These are phyloP conservation scores for Lunularia cruciata DNA, from an alignment of 225 moss, liverwort and hornwort genomes.

Conservation along the genomic window DNA sequence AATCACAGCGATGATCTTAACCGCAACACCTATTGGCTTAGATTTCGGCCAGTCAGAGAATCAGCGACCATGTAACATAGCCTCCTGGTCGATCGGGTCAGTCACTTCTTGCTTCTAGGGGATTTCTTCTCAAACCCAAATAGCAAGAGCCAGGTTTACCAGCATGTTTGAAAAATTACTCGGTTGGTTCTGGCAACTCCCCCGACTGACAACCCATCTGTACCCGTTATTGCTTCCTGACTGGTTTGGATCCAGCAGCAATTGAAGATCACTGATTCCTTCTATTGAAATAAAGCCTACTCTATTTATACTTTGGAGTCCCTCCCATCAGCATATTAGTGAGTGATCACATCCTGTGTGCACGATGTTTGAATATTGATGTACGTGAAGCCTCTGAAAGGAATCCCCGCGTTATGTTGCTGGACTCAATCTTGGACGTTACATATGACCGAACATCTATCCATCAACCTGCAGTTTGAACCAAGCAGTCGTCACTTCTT, in stretches of 20 bases:
- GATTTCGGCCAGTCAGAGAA: not conserved
- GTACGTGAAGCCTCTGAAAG: no score
- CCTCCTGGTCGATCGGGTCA: slow-evolving; percentile 10
- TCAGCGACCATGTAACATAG: slow-evolving; percentile 18
- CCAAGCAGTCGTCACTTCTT: no score
- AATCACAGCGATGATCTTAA: not conserved
- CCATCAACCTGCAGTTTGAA: no score
- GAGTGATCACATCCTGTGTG: no score
- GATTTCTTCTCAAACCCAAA: not conserved
- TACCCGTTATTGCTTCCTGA: slow-evolving; percentile 1
- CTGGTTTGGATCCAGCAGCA: slow-evolving; percentile 1
- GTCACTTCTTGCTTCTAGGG: not conserved
- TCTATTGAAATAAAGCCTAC: slow-evolving; percentile 7
- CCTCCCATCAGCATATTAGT: no score
- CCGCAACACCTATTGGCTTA: not conserved
- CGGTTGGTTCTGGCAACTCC: not conserved
- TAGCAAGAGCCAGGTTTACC: not conserved
- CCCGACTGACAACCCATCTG: not conserved
- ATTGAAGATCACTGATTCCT: slow-evolving; percentile 1
- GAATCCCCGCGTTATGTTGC: no score
- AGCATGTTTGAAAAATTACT: not conserved
- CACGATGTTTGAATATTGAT: no score
- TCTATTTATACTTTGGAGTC: no score
- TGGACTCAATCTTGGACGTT: no score
- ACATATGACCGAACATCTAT: no score